Conservation (phyloP, 768 basidiomycete species). For the Lentinula aciculospora region DNA sequence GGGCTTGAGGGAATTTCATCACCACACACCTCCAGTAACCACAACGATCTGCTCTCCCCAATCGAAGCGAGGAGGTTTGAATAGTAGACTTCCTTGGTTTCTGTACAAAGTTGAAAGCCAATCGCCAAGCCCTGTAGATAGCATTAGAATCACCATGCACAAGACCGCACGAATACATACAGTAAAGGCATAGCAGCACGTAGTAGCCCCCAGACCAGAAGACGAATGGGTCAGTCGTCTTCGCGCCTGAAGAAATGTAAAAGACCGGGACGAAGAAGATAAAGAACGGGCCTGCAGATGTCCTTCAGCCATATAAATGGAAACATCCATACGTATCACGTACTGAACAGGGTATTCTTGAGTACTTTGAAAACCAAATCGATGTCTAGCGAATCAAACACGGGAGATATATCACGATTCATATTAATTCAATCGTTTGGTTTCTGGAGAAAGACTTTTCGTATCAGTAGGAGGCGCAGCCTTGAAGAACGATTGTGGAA, state of each 20-base stretch:
- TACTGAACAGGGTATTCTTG: slow-evolving; percentile 74
- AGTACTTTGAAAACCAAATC: slow-evolving; percentile 80
- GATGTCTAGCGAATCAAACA: slow-evolving; percentile 69
- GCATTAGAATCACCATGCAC: not conserved
- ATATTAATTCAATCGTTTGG: not conserved
- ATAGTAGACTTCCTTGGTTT: slow-evolving; percentile 65
- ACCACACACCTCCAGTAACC: slow-evolving; percentile 76
- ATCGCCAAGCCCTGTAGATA: slow-evolving; percentile 50
- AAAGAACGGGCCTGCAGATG: slow-evolving; percentile 72
- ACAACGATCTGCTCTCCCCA: slow-evolving; percentile 91
- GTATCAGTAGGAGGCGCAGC: slow-evolving; percentile 1
- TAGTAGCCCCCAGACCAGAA: slow-evolving; percentile 49
- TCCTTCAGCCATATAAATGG: slow-evolving; percentile 4
- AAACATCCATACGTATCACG: slow-evolving; percentile 19
- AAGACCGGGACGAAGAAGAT: slow-evolving; percentile 74
- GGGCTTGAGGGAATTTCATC: not conserved
- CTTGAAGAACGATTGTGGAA: not conserved
- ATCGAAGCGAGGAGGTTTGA: slow-evolving; percentile 55
- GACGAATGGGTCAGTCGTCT: slow-evolving; percentile 45
- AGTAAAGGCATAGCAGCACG: slow-evolving; percentile 53
- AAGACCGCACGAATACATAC: slow-evolving; percentile 37
- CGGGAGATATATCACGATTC: slow-evolving; percentile 33
- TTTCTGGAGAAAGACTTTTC: not conserved
- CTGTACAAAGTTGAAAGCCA: slow-evolving; percentile 72
- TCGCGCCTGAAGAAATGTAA: slow-evolving; percentile 64